phyloP scores from a whole-genome alignment of 2,329 filamentous ascomycete genomes.

The Epichloe hybrida region DNA sequence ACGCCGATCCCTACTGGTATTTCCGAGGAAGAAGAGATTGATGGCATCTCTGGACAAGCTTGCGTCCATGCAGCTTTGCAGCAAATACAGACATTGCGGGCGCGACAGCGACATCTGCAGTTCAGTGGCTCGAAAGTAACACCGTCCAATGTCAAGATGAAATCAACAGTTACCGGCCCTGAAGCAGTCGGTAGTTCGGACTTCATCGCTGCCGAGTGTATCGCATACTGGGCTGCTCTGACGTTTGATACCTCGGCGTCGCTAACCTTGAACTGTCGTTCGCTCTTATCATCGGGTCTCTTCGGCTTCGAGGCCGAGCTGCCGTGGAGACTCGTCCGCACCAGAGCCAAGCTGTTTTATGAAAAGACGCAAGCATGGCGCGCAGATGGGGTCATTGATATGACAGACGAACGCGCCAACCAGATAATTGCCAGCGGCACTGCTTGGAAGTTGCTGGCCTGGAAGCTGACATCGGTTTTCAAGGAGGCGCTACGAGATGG shows the following conservation, averaged over 20 bases:
- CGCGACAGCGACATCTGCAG: conserved; percentile 24
- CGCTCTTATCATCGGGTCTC: conserved; percentile 25
- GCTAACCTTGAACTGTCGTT: conserved; percentile 25
- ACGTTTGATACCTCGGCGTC: conserved; percentile 29
- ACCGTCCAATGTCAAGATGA: conserved; percentile 9
- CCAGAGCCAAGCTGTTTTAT: conserved; percentile 16
- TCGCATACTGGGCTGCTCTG: conserved; percentile 27
- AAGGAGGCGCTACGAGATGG: conserved; percentile 20
- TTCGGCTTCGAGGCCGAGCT: conserved; percentile 19
- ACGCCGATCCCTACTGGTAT: conserved; percentile 26
- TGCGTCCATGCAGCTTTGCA: conserved; percentile 28
- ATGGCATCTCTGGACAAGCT: conserved; percentile 25
- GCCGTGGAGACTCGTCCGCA: conserved; percentile 16
- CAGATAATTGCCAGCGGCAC: conserved; percentile 16
- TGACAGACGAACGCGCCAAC: conserved; percentile 19
- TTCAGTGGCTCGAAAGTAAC: conserved; percentile 28
- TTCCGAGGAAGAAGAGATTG: conserved; percentile 25
- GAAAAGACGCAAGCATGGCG: conserved; percentile 15
- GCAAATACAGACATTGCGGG: conserved; percentile 26
- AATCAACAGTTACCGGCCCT: conserved; percentile 12
- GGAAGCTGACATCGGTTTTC: conserved; percentile 19
- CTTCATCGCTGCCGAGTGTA: conserved; percentile 25
- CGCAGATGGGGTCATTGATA: conserved; percentile 11
- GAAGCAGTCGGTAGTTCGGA: conserved; percentile 16
- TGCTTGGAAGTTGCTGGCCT: conserved; percentile 18